Percentiles rank a stretch among this genome's conserved stretches.
Evolutionary conservation across 257 asterid species (phyloP).

Genomic region (Avicennia marina): DNA sequence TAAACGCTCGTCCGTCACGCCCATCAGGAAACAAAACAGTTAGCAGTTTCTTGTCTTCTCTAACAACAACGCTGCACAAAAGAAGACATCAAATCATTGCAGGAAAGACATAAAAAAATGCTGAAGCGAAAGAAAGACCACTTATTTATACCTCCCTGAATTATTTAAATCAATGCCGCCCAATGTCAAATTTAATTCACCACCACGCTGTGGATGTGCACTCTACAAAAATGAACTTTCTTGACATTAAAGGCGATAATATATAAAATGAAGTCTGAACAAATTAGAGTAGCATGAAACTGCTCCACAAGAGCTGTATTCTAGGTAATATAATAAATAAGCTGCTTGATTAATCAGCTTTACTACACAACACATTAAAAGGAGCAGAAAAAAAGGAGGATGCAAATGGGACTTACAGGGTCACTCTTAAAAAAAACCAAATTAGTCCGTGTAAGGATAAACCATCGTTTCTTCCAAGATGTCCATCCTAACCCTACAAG

Average conservation of each 20-base stretch:
- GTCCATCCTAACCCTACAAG: constrained; percentile 98
- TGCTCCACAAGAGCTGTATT: not conserved
- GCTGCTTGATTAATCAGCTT: constrained; percentile 11
- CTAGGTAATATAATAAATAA: not conserved
- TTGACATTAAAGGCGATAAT: constrained; percentile 9
- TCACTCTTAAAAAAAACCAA: constrained; percentile 97
- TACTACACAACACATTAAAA: not conserved
- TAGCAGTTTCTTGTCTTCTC: constrained; percentile 94
- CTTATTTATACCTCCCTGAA: constrained; percentile 79
- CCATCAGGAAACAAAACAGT: constrained; percentile 98
- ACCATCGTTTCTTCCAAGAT: constrained; percentile 99
- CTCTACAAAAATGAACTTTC: constrained; percentile 41
- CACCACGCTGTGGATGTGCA: constrained; percentile 88
- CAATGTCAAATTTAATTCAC: constrained; percentile 90
- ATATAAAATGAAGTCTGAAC: constrained; percentile 16
- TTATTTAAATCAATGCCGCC: constrained; percentile 98
- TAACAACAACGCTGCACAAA: constrained; percentile 81
- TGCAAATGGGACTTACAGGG: constrained; percentile 50
- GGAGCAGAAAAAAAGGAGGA: constrained; percentile 6
- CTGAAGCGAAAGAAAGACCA: constrained; percentile 10
- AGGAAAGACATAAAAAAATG: constrained; percentile 9
- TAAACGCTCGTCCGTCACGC: constrained; percentile 98
- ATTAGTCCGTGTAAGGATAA: constrained; percentile 94
- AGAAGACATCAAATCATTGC: constrained; percentile 23
- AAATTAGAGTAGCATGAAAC: constrained; percentile 14